phyloP scores from a whole-genome alignment of 345 rosid genomes.

The Bruguiera sexangula region DNA sequence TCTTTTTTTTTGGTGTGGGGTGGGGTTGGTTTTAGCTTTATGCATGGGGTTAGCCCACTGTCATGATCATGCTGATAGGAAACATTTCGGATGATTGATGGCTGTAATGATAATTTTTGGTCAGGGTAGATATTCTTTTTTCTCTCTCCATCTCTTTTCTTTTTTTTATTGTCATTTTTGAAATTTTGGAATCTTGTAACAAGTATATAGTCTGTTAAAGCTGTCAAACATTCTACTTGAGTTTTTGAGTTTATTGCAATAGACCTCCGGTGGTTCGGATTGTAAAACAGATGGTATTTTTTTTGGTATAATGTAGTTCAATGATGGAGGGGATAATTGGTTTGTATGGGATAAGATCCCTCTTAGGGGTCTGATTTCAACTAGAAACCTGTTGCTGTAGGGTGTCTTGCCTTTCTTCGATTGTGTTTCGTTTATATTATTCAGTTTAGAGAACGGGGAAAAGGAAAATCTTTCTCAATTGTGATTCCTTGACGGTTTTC shows the following conservation, averaged over 20 bases:
- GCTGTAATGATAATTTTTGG: conserved; percentile 22
- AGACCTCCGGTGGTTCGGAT: not conserved
- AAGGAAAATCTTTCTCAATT: too few species aligned
- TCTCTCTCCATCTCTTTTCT: not conserved
- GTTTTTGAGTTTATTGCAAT: conserved; percentile 1
- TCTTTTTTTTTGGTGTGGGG: not conserved
- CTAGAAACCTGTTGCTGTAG: too few species aligned
- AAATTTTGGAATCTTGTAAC: conserved; percentile 13
- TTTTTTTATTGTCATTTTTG: too few species aligned
- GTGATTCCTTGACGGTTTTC: too few species aligned
- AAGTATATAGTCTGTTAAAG: not conserved
- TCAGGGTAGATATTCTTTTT: conserved; percentile 9
- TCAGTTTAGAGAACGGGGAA: too few species aligned
- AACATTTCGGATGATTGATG: conserved; percentile 7
- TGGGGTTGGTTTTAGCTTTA: not conserved
- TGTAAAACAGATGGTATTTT: conserved; percentile 19
- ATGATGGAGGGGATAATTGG: conserved; percentile 9
- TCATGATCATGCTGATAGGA: not conserved
- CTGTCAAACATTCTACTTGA: not conserved
- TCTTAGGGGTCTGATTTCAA: too few species aligned
- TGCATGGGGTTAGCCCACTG: not conserved
- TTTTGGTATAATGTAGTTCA: conserved; percentile 4
- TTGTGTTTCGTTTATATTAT: too few species aligned
- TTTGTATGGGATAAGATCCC: not conserved
- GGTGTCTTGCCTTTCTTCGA: too few species aligned